phyloP scores from a whole-genome alignment of 1,284 basidiomycete species.

The Mixia osmundae region DNA sequence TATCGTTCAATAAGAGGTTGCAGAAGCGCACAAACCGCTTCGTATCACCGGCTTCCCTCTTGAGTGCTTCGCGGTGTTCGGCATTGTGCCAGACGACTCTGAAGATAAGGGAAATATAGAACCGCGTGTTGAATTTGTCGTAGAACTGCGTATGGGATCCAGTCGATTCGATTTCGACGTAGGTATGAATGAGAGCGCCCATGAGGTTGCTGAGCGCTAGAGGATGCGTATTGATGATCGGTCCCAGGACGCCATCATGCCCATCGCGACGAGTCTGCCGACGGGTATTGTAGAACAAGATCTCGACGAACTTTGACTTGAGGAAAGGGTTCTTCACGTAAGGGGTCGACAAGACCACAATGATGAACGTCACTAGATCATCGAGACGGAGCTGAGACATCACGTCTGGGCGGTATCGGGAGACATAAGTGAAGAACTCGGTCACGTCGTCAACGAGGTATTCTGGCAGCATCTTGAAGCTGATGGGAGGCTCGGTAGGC shows the following conservation, averaged over 20 bases:
- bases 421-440: slow-evolving; percentile 63
- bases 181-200: slow-evolving; percentile 79
- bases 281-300: slow-evolving; percentile 32
- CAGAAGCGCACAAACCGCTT: slow-evolving; percentile 86
- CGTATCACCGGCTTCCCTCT: slow-evolving; percentile 47
- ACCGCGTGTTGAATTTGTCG: slow-evolving; percentile 41
- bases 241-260: slow-evolving; percentile 52
- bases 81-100: slow-evolving; percentile 76
- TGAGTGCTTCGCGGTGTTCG: slow-evolving; percentile 57
- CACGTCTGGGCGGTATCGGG: slow-evolving; percentile 53
- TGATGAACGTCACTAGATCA: slow-evolving; percentile 66
- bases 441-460: slow-evolving; percentile 86
- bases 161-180: slow-evolving; percentile 92
- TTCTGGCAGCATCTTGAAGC: slow-evolving; percentile 77
- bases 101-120: slow-evolving; percentile 47
- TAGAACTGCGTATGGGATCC: slow-evolving; percentile 97
- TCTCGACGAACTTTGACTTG: slow-evolving; percentile 91
- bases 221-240: slow-evolving; percentile 57
- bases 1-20: slow-evolving; percentile 97
- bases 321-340: slow-evolving; percentile 98
- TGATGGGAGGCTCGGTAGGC: slow-evolving; percentile 55
- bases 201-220: slow-evolving; percentile 72
- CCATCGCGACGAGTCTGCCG: slow-evolving; percentile 27
- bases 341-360: slow-evolving; percentile 79
- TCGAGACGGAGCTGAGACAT: slow-evolving; percentile 48